Evolutionary conservation across 208 protist species (phyloP).

Genomic region (Trypanosoma brucei): DNA sequence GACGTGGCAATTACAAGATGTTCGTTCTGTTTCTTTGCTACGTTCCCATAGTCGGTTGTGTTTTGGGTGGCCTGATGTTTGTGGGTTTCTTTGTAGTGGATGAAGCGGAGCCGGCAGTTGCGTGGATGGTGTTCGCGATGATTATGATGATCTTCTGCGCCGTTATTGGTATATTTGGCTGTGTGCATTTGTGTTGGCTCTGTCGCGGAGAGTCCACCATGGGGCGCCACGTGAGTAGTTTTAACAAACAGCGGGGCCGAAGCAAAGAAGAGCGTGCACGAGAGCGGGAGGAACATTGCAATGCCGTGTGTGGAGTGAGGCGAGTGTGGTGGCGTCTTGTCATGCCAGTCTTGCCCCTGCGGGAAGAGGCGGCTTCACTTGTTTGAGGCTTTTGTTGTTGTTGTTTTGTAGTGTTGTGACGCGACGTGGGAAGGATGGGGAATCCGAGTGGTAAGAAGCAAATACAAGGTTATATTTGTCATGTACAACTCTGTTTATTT

Average conservation of each 20-base stretch:
- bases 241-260: not conserved
- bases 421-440: too few species aligned
- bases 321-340: slow-evolving; percentile 30
- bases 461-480: slow-evolving; percentile 6
- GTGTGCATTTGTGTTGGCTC: slow-evolving; percentile 31
- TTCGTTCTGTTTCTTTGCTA: slow-evolving; percentile 81
- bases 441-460: too few species aligned
- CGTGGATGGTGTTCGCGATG: slow-evolving; percentile 28
- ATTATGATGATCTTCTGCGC: slow-evolving; percentile 25
- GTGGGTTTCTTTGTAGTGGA: slow-evolving; percentile 45
- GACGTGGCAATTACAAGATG: slow-evolving; percentile 81
- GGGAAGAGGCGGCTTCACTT: not conserved
- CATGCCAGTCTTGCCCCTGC: slow-evolving; percentile 29
- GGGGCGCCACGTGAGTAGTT: slow-evolving; percentile 28
- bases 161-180: slow-evolving; percentile 27
- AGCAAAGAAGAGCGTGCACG: slow-evolving; percentile 20
- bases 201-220: slow-evolving; percentile 41
- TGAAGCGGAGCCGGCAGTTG: slow-evolving; percentile 11
- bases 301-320: slow-evolving; percentile 16
- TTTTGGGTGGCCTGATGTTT: slow-evolving; percentile 26
- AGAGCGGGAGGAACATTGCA: slow-evolving; percentile 7
- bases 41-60: slow-evolving; percentile 19
- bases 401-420: too few species aligned
- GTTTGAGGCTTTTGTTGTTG: too few species aligned
- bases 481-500: not conserved